Base-by-base conservation (phyloP, 352 stramenopile genomes). In the Phytophthora palmivora region DNA sequence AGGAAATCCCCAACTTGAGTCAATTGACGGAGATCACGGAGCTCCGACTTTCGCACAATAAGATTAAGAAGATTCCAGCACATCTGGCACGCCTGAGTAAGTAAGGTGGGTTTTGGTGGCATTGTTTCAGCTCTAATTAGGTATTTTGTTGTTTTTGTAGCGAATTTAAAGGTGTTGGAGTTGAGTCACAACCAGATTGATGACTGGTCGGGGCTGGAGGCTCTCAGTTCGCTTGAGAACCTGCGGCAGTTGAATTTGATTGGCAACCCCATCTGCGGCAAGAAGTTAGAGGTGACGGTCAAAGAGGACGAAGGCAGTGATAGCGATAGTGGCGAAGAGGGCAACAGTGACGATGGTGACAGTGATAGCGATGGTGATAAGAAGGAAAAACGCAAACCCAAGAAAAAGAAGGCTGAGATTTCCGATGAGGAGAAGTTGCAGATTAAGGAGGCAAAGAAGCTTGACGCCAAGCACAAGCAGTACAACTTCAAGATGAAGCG, bases 401-500 rank as follows among this genome's bases (percentile, higher is more conserved):
- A 58, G 10, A 53, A 16, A 28, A 63, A 84, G 47, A 64, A 72
- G n/a, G 18, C 59, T 59, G n/a, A 74, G 7, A 51, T 81, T 48
- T 82, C 70, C 4, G 54, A 63, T 0, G 79, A 89, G 37, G 74
- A 87, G 28, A 85, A 83, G 48, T 12, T 67, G 22, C 66, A 82
- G 54, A 55, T 76, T 15, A 89, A 92, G 58, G 76, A 88, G 56
- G 79, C 66, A 6, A 92, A 90, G 66, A 62, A 69, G 14, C 63
- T 93, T 14, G 85, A 93, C 42, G 78, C 76, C 16, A 94, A 92
- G 64, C 81, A 93, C 74, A 95, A 92, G 64, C 78, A 91, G 66
- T 95, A 95, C 72, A 92, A 93, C 57, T 93, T 92, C 65, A 92
- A 92, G 73, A 94, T 95, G 72, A 95, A 94, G 70, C 81, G 84